Percentiles rank a stretch among this genome's conserved stretches.
These are phyloP conservation scores for Eutrema japonicum DNA, from an alignment of 345 rosid genomes.

Conservation along the genomic window DNA sequence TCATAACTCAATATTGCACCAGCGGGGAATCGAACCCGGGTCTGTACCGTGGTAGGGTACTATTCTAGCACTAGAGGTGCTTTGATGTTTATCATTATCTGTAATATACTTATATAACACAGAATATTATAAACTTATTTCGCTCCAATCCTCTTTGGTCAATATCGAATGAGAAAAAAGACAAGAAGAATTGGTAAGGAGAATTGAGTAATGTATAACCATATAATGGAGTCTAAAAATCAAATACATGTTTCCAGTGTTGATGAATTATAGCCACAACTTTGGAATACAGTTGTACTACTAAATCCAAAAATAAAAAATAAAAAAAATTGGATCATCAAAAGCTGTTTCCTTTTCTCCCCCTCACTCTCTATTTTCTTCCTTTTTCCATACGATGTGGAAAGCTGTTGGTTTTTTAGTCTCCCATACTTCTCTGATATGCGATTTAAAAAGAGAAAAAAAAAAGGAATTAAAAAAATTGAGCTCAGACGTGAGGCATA, in stretches of 20 bases:
- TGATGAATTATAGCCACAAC: conserved; percentile 14
- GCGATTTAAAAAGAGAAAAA: conserved; percentile 28
- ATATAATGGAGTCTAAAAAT: conserved; percentile 11
- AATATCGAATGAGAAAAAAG: neutral
- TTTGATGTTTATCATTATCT: neutral
- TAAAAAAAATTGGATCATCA: neutral
- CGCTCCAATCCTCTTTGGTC: neutral
- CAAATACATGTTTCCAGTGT: conserved; percentile 25
- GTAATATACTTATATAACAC: too few relatives aligned
- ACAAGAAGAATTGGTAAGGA: too few relatives aligned
- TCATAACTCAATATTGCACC: conserved; percentile 46
- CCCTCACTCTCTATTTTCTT: conserved; percentile 25
- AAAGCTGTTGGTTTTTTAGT: conserved; percentile 40
- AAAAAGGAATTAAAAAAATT: conserved; percentile 11
- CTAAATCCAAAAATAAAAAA: conserved; percentile 20
- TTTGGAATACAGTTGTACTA: conserved; percentile 20
- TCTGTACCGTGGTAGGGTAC: conserved; percentile 85
- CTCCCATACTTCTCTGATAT: conserved; percentile 42
- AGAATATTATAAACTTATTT: too few relatives aligned
- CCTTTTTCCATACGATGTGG: conserved; percentile 20
- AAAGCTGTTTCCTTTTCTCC: conserved; percentile 21
- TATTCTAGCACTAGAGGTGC: conserved; percentile 62
- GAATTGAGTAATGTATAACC: neutral
- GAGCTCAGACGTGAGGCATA: conserved; percentile 22
- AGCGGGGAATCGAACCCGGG: conserved; percentile 91